Base-by-base conservation (phyloP, 805 yeast species). In the Blastobotrys chiropterorum region DNA sequence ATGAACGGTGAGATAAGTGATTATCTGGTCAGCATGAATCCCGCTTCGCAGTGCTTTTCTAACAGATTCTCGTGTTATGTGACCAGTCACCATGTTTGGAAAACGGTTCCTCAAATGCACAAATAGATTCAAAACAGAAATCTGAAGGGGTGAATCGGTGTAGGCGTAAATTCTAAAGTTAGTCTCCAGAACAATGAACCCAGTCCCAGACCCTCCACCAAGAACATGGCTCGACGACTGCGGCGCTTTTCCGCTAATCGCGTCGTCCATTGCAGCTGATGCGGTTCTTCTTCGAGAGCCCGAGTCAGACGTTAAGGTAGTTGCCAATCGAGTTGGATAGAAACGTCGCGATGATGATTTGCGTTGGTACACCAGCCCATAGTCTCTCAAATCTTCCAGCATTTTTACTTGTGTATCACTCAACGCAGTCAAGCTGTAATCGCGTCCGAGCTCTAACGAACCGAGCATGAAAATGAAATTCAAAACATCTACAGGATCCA, bases 401-500 rank as follows among this genome's bases (percentile, higher is more conserved):
- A 94, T 86, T 51, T 82, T 80, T 44, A 81, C 68, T 66, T 94
- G 98, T 0, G 97, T 90, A 17, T 79, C 84, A 52, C 86, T 82
- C 44, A 94, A 68, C 46, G 83, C 81, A 2, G 80, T 71, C 1
- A 84, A 77, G 0, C 89, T 79, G 63, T 94, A 92, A 31, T 89
- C 90, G 58, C 85, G 83, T 1, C 99, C 98, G 21, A 92, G 72
- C 63, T 94, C 97, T 49, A 94, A 72, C 1, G 97, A 86, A 3
- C 98, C 98, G 43, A 94, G 72, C 81, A 92, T 84, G 70, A 94
- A 94, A 11, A 94, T 85, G 67, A 94, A 94, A 67, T 92, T 90
- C 45, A 94, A 74, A 38, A 94, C 96, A 62, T 94, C 99, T 16
- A 94, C 98, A 0, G 96, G 90, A 68, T 94, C 96, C 96, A 90